Conservation (phyloP, 2,329 filamentous ascomycete genomes). For the Clarireedia hainanense region DNA sequence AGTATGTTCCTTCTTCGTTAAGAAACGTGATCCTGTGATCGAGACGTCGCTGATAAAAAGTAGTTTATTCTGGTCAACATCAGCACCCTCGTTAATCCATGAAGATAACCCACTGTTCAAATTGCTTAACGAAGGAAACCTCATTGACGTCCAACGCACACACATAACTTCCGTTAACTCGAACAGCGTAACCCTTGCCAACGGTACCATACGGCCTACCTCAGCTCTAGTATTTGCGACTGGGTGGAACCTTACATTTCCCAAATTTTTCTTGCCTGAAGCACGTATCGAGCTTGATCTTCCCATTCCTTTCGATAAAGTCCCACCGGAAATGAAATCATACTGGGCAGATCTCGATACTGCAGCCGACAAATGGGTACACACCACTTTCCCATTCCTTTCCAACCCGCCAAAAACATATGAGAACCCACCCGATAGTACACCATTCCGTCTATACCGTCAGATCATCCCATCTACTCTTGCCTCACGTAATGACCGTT, state of each 20-base stretch:
- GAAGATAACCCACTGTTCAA: background rate
- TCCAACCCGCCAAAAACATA: constrained; percentile 5
- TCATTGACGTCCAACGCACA: constrained; percentile 4
- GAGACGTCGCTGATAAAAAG: background rate
- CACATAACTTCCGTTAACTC: background rate
- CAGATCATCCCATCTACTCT: constrained; percentile 21
- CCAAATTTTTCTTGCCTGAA: constrained; percentile 3
- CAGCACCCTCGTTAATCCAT: constrained; percentile 4
- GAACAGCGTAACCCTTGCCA: background rate
- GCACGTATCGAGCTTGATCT: constrained; percentile 5
- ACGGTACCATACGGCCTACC: background rate
- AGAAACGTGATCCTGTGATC: background rate
- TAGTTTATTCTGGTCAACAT: constrained; percentile 8
- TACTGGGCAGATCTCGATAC: constrained; percentile 1
- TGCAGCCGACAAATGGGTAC: constrained; percentile 1
- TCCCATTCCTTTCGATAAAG: background rate
- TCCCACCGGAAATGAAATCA: background rate
- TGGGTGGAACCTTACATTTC: constrained; percentile 6
- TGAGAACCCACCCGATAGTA: background rate
- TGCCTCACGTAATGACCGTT: constrained; percentile 27
- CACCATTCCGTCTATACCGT: constrained; percentile 35
- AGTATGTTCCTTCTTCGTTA: background rate
- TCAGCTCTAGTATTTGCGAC: constrained; percentile 6
- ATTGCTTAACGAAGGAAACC: background rate
- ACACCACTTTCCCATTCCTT: constrained; percentile 8